phyloP scores from a whole-genome alignment of 2,329 filamentous ascomycete species.

The Exophiala sp. region DNA sequence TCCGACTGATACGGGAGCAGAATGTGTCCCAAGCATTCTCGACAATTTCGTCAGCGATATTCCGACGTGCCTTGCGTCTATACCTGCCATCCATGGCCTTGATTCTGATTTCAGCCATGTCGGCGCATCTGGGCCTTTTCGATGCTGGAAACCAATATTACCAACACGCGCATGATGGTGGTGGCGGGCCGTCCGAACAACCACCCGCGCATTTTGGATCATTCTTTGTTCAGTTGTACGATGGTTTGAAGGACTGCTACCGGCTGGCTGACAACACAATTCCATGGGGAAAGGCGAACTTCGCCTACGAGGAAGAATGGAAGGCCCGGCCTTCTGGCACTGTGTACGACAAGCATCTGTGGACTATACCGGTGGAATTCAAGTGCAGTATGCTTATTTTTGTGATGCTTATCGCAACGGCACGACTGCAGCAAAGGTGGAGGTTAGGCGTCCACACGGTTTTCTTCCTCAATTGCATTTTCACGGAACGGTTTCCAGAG shows the following conservation, averaged over 20 bases:
- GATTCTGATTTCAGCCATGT: conserved; percentile 36
- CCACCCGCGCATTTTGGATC: not conserved
- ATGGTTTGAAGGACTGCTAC: conserved; percentile 9
- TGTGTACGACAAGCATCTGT: conserved; percentile 37
- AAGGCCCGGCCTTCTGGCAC: conserved; percentile 1
- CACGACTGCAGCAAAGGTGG: conserved; percentile 1
- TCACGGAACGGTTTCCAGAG: conserved; percentile 1
- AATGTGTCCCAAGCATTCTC: conserved; percentile 36
- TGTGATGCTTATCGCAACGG: conserved; percentile 8
- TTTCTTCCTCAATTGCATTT: conserved; percentile 6
- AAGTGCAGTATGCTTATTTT: conserved; percentile 35
- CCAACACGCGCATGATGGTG: not conserved
- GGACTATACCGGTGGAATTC: conserved; percentile 44
- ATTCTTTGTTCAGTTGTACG: conserved; percentile 2
- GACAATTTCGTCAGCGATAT: conserved; percentile 38
- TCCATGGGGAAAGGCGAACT: conserved; percentile 8
- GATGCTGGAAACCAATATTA: conserved; percentile 7
- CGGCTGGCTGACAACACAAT: conserved; percentile 12
- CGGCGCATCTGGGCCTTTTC: conserved; percentile 20
- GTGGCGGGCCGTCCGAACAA: not conserved
- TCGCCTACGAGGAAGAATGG: not conserved
- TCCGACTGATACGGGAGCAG: conserved; percentile 36
- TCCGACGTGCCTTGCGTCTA: conserved; percentile 39
- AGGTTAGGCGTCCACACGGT: conserved; percentile 3
- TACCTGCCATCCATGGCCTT: conserved; percentile 38